phyloP scores from a whole-genome alignment of 441 rosid species.

The Syzygium malaccense region DNA sequence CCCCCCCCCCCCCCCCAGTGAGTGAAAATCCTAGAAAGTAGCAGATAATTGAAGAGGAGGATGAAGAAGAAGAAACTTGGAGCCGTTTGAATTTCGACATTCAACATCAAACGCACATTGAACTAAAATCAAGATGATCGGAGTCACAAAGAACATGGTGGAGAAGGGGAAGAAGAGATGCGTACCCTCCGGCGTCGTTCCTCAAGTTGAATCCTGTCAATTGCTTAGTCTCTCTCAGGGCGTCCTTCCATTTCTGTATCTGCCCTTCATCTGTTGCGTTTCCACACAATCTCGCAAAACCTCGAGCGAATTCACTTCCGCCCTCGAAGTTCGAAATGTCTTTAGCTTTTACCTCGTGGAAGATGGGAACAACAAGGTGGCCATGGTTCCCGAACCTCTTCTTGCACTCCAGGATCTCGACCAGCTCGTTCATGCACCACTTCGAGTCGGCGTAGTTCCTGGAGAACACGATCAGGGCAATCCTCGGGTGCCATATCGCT shows the following conservation, averaged over 20 bases:
- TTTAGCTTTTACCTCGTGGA: not conserved
- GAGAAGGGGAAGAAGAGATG: not conserved
- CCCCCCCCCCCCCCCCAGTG: no score
- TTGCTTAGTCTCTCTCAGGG: not conserved
- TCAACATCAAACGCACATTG: not conserved
- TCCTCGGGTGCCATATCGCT: not conserved
- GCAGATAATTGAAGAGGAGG: not conserved
- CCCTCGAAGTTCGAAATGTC: not conserved
- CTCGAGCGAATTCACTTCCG: not conserved
- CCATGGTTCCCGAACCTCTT: not conserved
- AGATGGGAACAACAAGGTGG: conserved; percentile 2
- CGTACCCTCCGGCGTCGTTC: not conserved
- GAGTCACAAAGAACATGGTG: not conserved
- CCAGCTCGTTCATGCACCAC: conserved; percentile 10
- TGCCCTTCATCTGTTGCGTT: not conserved
- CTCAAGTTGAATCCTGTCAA: not conserved
- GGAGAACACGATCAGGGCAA: conserved; percentile 1
- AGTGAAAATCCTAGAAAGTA: no score
- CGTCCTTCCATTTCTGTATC: not conserved
- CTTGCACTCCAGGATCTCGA: conserved; percentile 1
- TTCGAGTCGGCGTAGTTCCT: conserved; percentile 1
- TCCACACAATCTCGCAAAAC: not conserved
- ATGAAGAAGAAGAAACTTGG: not conserved
- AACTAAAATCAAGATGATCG: not conserved
- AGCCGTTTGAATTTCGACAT: not conserved